These are phyloP conservation scores for Arthrinium phaeospermum DNA, from an alignment of 2,329 filamentous ascomycete species.

Conservation along the genomic window DNA sequence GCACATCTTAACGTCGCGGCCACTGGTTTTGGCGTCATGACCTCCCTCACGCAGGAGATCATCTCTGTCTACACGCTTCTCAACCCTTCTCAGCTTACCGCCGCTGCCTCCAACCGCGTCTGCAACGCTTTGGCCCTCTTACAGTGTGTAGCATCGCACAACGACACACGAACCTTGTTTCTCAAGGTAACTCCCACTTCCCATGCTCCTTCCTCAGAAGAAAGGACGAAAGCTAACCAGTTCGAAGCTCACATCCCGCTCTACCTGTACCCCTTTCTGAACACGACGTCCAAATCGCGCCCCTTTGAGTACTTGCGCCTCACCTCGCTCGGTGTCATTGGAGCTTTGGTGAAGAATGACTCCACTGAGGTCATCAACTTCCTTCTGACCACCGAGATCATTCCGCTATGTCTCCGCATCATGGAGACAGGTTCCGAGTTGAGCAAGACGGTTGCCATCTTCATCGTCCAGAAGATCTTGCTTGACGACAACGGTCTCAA, in stretches of 20 bases:
- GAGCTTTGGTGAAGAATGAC: slow-evolving; percentile 97
- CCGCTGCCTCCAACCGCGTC: slow-evolving; percentile 94
- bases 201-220: background rate
- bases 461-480: slow-evolving; percentile 98
- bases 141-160: slow-evolving; percentile 97
- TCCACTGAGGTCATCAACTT: slow-evolving; percentile 99
- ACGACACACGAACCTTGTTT: slow-evolving; percentile 92
- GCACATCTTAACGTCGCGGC: slow-evolving; percentile 60
- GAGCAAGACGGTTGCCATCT: slow-evolving; percentile 98
- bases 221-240: slow-evolving; percentile 19
- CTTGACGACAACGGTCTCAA: slow-evolving; percentile 95
- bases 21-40: slow-evolving; percentile 87
- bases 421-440: slow-evolving; percentile 99
- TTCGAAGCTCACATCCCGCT: slow-evolving; percentile 90
- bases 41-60: slow-evolving; percentile 94
- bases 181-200: slow-evolving; percentile 68
- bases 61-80: slow-evolving; percentile 97
- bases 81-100: slow-evolving; percentile 95
- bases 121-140: slow-evolving; percentile 96
- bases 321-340: slow-evolving; percentile 94
- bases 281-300: slow-evolving; percentile 96
- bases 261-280: slow-evolving; percentile 97
- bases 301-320: slow-evolving; percentile 97
- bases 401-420: slow-evolving; percentile 93
- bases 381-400: slow-evolving; percentile 96